Base-by-base conservation (phyloP, 306 rosid genomes). In the Vachellia collinsii region DNA sequence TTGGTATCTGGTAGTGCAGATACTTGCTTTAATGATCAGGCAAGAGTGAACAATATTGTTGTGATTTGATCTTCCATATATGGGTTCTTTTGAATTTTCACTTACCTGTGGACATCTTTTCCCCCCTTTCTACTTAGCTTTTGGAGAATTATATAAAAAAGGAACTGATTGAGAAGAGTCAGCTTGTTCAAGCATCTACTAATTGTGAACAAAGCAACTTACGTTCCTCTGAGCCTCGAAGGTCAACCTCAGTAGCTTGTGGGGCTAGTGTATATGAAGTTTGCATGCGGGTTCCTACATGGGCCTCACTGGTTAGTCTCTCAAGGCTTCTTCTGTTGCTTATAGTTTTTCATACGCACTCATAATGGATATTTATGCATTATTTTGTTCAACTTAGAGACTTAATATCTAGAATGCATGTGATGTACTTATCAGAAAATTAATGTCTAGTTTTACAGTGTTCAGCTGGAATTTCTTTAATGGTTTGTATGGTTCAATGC, bases 1-100 rank as follows among this genome's bases (percentile, higher is more conserved):
- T 86, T 95, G 80, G 93, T 95, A 75, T 93, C 98, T 11, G 98
- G 99, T 47, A 91, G 93, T 81, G 96, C 98, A 20, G 97, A 93
- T 5, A 84, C 97, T 44, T 95, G 97, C 85, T 95, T 95, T 77
- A 97, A 95, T 86, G 99, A 95, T 85, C 97, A 95, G 97, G 99
- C 83, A 89, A 66, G 80, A 63, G 56, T 80, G 72, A 83, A 80
- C 66, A 74, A 56, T 75, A 29, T 51, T 70, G 37, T 42, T 38
- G 41, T 29, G 34, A 78, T 62, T 83, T 74, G 73, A 78, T 54
- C 11, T 74, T 70, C 66, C 65, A 42, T 75, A 54, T 62, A 25
- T 72, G 70, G 70, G 69, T 62, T 48, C 23, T 47, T 29, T 70
- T 65, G 34, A 56, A 38, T 23, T 63, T 25, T 39, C 69, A 73